Conservation (phyloP, 345 rosid genomes). For the Chamaenerion angustifolium region DNA sequence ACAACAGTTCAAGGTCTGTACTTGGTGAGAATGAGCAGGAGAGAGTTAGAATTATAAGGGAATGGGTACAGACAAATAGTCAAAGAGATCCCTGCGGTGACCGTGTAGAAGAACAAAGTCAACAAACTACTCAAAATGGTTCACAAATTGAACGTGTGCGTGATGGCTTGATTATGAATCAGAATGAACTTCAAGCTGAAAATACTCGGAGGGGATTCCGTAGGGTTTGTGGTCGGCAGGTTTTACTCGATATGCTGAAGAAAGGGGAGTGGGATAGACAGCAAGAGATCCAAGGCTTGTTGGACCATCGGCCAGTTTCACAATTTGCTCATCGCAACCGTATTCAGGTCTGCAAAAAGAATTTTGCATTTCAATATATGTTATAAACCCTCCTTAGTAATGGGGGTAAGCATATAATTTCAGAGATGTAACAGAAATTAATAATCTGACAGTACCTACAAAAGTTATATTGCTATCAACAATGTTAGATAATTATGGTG, state of each 20-base stretch:
- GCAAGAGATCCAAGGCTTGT: conserved; percentile 56
- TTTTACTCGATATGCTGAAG: conserved; percentile 70
- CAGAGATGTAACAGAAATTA: too few species aligned
- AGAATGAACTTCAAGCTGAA: conserved; percentile 30
- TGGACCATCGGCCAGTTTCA: conserved; percentile 60
- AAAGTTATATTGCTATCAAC: too few species aligned
- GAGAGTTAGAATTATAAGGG: conserved; percentile 81
- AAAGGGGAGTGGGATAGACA: conserved; percentile 72
- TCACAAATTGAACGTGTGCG: conserved; percentile 62
- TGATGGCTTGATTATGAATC: conserved; percentile 44
- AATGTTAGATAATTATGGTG: too few species aligned
- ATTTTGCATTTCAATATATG: background rate
- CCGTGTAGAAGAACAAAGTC: conserved; percentile 34
- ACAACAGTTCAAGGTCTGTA: conserved; percentile 44
- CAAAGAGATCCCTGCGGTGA: conserved; percentile 47
- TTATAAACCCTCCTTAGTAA: background rate
- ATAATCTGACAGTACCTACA: too few species aligned
- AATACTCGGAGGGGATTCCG: conserved; percentile 56
- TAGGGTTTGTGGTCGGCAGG: conserved; percentile 81
- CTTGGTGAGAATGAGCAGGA: conserved; percentile 89
- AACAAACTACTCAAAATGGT: conserved; percentile 27
- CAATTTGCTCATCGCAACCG: conserved; percentile 85
- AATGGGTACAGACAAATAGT: conserved; percentile 67
- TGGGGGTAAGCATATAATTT: too few species aligned
- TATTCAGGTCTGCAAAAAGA: conserved; percentile 52